A percentile compares a stretch with the other conserved stretches of the same genome.
Conservation (phyloP, 2,329 filamentous ascomycete species). For the Pestalotiopsis sp. region DNA sequence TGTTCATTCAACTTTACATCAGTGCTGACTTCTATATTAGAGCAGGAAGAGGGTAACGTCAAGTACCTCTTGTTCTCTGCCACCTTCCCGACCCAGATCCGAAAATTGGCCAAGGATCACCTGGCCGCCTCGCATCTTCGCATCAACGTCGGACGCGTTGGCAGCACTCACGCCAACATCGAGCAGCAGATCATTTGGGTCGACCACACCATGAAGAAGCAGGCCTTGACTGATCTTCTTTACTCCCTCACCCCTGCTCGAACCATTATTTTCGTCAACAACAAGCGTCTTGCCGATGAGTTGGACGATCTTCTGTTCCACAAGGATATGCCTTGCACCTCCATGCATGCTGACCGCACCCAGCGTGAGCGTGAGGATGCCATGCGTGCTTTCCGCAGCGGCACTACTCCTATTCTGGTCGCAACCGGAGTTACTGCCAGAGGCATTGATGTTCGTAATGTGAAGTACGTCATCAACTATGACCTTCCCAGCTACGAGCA, state of each 20-base stretch:
- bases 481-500: conserved; percentile 74
- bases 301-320: conserved; percentile 89
- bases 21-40: conserved; percentile 45
- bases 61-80: conserved; percentile 87
- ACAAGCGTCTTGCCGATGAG: conserved; percentile 74
- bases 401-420: conserved; percentile 75
- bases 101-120: conserved; percentile 74
- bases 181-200: conserved; percentile 72
- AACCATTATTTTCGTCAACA: conserved; percentile 89
- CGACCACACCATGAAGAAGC: conserved; percentile 65
- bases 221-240: conserved; percentile 72
- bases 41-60: conserved; percentile 70
- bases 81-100: conserved; percentile 82
- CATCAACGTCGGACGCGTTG: conserved; percentile 83
- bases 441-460: conserved; percentile 83
- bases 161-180: conserved; percentile 81
- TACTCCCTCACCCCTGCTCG: conserved; percentile 69
- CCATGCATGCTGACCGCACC: conserved; percentile 84
- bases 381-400: conserved; percentile 79
- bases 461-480: conserved; percentile 92
- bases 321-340: conserved; percentile 75
- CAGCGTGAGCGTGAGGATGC: conserved; percentile 92
- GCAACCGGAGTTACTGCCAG: conserved; percentile 85
- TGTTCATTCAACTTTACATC: not conserved
- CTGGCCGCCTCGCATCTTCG: conserved; percentile 74